These are phyloP conservation scores for Auricularia sp. DNA, from an alignment of 768 basidiomycete genomes.

Conservation along the genomic window DNA sequence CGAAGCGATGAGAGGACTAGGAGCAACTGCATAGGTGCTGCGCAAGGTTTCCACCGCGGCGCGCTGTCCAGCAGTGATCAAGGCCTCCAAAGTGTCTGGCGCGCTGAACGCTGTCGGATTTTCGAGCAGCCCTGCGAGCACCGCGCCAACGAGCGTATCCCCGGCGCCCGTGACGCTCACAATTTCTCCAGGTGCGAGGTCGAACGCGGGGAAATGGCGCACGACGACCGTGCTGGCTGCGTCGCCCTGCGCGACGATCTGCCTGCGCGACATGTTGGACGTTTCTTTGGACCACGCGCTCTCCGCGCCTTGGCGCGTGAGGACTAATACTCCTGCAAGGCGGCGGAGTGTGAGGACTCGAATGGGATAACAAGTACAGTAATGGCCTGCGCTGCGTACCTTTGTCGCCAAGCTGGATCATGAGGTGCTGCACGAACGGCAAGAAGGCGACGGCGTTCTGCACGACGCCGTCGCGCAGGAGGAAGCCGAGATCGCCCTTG, in stretches of 20 bases:
- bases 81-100: slow-evolving; percentile 31
- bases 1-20: slow-evolving; percentile 25
- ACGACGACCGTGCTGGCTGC: slow-evolving; percentile 45
- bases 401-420: slow-evolving; percentile 73
- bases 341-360: background rate
- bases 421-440: slow-evolving; percentile 72
- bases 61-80: slow-evolving; percentile 48
- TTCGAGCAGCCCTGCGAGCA: slow-evolving; percentile 53
- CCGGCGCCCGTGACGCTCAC: slow-evolving; percentile 87
- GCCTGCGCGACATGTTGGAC: slow-evolving; percentile 37
- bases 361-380: slow-evolving; percentile 9
- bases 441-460: slow-evolving; percentile 77
- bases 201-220: slow-evolving; percentile 60
- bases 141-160: slow-evolving; percentile 77
- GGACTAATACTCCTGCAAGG: slow-evolving; percentile 44
- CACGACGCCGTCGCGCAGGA: slow-evolving; percentile 58
- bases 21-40: slow-evolving; percentile 55
- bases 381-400: slow-evolving; percentile 14
- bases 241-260: slow-evolving; percentile 40
- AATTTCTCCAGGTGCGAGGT: slow-evolving; percentile 26
- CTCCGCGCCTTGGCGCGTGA: slow-evolving; percentile 40
- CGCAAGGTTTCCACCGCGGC: slow-evolving; percentile 54
- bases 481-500: slow-evolving; percentile 44
- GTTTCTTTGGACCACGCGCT: slow-evolving; percentile 38
- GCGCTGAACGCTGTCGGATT: slow-evolving; percentile 35